Evolutionary conservation across 2,329 filamentous ascomycete genomes (phyloP).

Genomic region (Chaetomium strumarium): DNA sequence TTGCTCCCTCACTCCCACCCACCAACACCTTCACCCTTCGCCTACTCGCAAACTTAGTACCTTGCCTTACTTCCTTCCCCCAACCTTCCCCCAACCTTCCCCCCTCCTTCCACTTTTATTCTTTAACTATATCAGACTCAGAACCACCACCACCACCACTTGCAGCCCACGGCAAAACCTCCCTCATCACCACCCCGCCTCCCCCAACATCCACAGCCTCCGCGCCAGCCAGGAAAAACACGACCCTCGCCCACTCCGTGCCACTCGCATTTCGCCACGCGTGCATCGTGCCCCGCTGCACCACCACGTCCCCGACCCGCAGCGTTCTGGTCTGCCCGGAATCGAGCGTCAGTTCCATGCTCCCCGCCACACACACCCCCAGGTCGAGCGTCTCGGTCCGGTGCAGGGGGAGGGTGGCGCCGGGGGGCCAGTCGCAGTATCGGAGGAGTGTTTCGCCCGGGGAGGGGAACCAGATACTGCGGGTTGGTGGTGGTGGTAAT

Average conservation of each 20-base stretch:
- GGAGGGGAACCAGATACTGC: not conserved
- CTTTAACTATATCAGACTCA: no score
- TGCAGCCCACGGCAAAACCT: no score
- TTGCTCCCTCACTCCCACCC: no score
- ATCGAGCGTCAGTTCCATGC: slow-evolving; percentile 43
- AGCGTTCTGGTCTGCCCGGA: slow-evolving; percentile 38
- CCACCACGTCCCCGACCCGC: slow-evolving; percentile 40
- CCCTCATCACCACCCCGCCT: no score
- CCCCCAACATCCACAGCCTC: no score
- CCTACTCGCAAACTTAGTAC: no score
- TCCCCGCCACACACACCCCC: slow-evolving; percentile 44
- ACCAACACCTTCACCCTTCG: no score
- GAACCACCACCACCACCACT: no score
- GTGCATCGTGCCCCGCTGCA: slow-evolving; percentile 45
- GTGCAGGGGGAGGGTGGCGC: slow-evolving; percentile 10
- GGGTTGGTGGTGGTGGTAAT: not conserved
- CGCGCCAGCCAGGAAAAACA: slow-evolving; percentile 30
- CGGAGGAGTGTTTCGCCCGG: slow-evolving; percentile 1
- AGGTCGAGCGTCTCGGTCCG: slow-evolving; percentile 25
- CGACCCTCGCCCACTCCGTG: slow-evolving; percentile 36
- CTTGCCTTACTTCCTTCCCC: no score
- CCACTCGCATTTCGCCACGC: slow-evolving; percentile 35
- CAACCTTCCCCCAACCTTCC: no score
- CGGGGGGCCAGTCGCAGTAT: slow-evolving; percentile 7
- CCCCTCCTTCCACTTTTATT: no score